Conservation (phyloP, 176 grass and related monocot species). For the Musa troglodytarum region DNA sequence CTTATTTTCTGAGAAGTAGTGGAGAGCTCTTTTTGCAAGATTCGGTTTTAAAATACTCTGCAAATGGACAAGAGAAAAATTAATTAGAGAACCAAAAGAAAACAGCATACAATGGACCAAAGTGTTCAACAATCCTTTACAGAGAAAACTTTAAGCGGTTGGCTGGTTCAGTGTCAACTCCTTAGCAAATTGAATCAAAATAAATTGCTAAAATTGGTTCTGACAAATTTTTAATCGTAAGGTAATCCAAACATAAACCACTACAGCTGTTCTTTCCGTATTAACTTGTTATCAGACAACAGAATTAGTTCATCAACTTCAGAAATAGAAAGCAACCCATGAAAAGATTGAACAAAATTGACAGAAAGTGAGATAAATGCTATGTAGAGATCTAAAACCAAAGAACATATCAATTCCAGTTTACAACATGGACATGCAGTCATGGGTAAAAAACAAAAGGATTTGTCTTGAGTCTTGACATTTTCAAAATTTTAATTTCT, state of each 20-base stretch:
- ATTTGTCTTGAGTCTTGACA: background rate
- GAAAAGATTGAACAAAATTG: background rate
- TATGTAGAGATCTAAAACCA: background rate
- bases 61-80: conserved; percentile 1
- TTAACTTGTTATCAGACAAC: too few relatives aligned
- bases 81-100: background rate
- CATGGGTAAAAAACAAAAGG: background rate
- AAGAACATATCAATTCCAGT: background rate
- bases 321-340: too few relatives aligned
- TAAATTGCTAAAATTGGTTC: too few relatives aligned
- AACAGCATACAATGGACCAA: background rate
- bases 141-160: too few relatives aligned
- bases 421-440: background rate
- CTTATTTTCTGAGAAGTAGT: conserved; percentile 84
- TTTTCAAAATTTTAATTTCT: background rate
- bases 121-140: background rate
- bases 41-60: conserved; percentile 56
- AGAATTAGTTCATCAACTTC: too few relatives aligned
- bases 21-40: conserved; percentile 68
- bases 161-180: too few relatives aligned
- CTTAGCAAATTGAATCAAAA: too few relatives aligned
- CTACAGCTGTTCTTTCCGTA: too few relatives aligned
- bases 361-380: background rate
- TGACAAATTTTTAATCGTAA: too few relatives aligned
- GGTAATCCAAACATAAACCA: too few relatives aligned